Conservation (phyloP, 441 rosid species). For the Lepidium campestre region DNA sequence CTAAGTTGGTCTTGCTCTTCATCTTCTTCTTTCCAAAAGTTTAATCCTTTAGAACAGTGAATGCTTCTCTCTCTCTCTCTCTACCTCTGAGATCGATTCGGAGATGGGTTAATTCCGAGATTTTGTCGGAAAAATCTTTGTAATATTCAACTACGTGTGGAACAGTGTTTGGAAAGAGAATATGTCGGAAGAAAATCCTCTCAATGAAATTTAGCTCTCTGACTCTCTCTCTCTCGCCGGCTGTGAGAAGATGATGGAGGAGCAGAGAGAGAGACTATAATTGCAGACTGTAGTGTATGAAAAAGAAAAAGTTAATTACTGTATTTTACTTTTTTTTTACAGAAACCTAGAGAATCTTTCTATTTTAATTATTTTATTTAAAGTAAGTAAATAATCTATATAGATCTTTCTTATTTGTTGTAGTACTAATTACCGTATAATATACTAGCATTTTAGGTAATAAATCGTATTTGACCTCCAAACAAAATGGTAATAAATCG, state of each 20-base stretch:
- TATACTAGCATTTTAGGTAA: no score
- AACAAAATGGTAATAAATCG: no score
- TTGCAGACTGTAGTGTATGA: slow-evolving; percentile 5
- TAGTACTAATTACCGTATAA: no score
- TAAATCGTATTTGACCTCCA: no score
- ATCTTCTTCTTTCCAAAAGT: slow-evolving; percentile 18
- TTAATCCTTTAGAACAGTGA: not conserved
- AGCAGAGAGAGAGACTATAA: slow-evolving; percentile 11
- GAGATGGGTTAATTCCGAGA: not conserved
- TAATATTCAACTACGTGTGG: not conserved
- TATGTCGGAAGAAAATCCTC: slow-evolving; percentile 8
- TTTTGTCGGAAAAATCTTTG: slow-evolving; percentile 9
- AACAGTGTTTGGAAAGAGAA: slow-evolving; percentile 21
- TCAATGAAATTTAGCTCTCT: slow-evolving; percentile 2
- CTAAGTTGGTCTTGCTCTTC: slow-evolving; percentile 15
- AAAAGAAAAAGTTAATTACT: slow-evolving; percentile 14
- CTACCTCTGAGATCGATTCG: slow-evolving; percentile 6
- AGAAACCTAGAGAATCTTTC: slow-evolving; percentile 20
- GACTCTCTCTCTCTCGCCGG: slow-evolving; percentile 12
- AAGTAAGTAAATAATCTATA: no score
- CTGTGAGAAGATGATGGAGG: not conserved
- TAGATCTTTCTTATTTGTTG: no score
- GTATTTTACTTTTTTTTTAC: slow-evolving; percentile 5
- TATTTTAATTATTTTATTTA: not conserved
- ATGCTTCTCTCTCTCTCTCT: not conserved